phyloP scores from a whole-genome alignment of 2,329 filamentous ascomycete species.

The Aspergillus quadricinctus region DNA sequence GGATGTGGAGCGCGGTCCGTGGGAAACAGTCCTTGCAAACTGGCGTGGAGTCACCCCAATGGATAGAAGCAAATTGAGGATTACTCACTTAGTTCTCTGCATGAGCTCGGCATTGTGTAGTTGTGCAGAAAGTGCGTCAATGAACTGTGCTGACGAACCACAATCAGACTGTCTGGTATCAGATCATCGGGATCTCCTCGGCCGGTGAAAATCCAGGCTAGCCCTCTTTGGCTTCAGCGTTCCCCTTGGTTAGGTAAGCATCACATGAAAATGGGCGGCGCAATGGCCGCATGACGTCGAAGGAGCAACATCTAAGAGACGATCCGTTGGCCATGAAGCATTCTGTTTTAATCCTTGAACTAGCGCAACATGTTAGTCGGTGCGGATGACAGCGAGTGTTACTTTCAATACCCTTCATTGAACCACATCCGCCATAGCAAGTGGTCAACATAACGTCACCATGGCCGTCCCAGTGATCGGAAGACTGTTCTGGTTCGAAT shows the following conservation, averaged over 20 bases:
- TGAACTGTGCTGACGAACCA: conserved; percentile 15
- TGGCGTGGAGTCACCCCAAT: not conserved
- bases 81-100: conserved; percentile 86
- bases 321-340: not conserved
- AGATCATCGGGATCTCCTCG: conserved; percentile 28
- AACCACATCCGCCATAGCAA: not conserved
- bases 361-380: not conserved
- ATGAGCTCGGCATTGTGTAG: conserved; percentile 80
- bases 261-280: conserved; percentile 17
- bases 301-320: not conserved
- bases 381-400: not conserved
- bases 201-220: conserved; percentile 12
- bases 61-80: conserved; percentile 3
- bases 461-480: conserved; percentile 63
- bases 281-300: not conserved
- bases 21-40: not conserved
- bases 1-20: not conserved
- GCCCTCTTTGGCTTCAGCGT: conserved; percentile 5
- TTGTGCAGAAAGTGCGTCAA: not conserved
- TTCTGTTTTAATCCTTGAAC: not conserved
- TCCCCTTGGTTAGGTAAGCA: conserved; percentile 33
- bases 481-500: conserved; percentile 66
- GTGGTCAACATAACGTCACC: conserved; percentile 9
- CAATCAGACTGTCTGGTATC: conserved; percentile 59
- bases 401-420: not conserved